phyloP scores from a whole-genome alignment of 169 alveolate species.

The Eimeria sp. region DNA sequence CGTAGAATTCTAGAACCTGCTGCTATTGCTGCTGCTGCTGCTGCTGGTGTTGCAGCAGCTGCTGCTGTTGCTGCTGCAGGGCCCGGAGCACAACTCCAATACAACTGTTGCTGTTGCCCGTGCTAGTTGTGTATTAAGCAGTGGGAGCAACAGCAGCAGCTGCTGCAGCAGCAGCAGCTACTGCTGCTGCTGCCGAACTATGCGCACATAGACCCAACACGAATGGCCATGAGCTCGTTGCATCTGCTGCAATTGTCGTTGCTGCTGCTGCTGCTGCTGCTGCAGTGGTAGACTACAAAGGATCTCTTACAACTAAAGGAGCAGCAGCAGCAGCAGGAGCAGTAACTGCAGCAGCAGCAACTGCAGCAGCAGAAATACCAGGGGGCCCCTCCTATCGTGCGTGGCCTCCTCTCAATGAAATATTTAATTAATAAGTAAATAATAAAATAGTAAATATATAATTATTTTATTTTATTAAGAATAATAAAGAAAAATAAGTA shows the following conservation, averaged over 20 bases:
- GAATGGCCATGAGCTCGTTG: neutral
- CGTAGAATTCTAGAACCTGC: neutral
- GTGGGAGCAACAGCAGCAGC: neutral
- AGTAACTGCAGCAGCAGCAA: neutral
- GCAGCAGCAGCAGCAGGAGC: neutral
- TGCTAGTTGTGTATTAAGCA: neutral
- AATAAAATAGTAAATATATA: no score
- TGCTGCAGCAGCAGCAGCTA: constrained; percentile 10
- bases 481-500: no score
- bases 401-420: neutral
- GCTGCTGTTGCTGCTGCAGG: neutral
- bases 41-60: neutral
- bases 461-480: no score
- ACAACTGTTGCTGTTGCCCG: neutral
- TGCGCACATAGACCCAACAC: neutral
- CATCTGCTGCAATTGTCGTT: neutral
- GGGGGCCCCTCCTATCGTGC: neutral
- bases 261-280: constrained; percentile 15
- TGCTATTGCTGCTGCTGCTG: neutral
- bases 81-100: neutral
- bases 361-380: neutral
- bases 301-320: neutral
- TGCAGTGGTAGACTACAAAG: neutral
- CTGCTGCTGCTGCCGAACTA: constrained; percentile 1
- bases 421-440: no score